Conservation (phyloP, 2,329 filamentous ascomycete species). For the Aspergillus quadrilineatus region DNA sequence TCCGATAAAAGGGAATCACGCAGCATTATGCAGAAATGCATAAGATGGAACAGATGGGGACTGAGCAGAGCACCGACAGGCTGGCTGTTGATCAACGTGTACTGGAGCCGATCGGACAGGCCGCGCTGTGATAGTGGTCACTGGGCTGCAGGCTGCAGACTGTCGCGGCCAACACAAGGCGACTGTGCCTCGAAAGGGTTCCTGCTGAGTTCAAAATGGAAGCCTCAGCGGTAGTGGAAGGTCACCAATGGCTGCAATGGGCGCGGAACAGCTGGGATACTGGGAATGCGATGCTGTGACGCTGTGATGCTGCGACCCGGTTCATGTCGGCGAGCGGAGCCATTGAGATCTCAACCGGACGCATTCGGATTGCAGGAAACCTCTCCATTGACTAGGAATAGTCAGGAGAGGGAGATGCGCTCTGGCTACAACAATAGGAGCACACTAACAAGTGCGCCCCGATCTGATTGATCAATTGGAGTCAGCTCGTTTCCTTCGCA, state of each 20-base stretch:
- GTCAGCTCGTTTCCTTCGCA: background rate
- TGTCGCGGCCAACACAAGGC: constrained; percentile 1
- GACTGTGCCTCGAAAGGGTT: constrained; percentile 5
- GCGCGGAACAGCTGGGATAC: background rate
- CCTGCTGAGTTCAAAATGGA: background rate
- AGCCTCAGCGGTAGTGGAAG: background rate
- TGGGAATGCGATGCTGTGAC: background rate
- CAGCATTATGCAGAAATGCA: background rate
- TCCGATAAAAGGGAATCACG: background rate
- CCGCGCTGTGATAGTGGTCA: constrained; percentile 13
- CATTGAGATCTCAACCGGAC: background rate
- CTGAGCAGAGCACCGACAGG: background rate
- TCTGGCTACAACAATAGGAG: background rate
- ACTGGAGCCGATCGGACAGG: background rate
- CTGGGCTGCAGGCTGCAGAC: constrained; percentile 15
- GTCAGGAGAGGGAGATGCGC: too few species aligned
- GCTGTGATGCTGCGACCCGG: background rate
- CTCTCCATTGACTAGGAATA: background rate
- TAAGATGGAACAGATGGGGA: background rate
- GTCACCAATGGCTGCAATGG: background rate
- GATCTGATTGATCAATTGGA: background rate
- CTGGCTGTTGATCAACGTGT: background rate
- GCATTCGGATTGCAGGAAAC: background rate
- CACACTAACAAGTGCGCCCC: background rate
- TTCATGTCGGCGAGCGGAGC: background rate